phyloP scores from a whole-genome alignment of 495 filamentous ascomycete genomes.

The Neurospora hispaniola region DNA sequence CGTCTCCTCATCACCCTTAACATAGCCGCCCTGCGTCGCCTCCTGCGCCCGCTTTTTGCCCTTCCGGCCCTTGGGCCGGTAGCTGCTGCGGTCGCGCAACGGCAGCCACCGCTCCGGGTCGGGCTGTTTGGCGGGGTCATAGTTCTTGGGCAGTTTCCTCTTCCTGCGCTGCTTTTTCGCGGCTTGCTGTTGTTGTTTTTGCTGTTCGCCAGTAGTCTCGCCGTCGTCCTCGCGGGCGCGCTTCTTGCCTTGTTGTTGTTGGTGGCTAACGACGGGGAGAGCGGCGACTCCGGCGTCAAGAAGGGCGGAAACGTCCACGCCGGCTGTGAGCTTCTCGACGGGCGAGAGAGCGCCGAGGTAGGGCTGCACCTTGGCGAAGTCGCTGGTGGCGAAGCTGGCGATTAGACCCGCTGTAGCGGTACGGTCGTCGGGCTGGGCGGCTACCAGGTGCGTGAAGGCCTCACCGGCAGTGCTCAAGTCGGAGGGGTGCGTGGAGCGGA shows the following conservation, averaged over 20 bases:
- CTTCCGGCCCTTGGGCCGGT: constrained; percentile 83
- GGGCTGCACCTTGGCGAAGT: constrained; percentile 47
- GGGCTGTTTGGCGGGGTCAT: constrained; percentile 57
- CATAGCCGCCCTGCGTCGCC: constrained; percentile 74
- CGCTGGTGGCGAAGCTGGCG: constrained; percentile 64
- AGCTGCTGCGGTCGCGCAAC: constrained; percentile 75
- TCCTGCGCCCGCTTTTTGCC: constrained; percentile 70
- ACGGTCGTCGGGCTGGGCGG: constrained; percentile 50
- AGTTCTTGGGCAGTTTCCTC: constrained; percentile 71
- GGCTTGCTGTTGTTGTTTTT: constrained; percentile 49
- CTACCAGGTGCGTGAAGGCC: constrained; percentile 59
- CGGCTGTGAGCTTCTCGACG: constrained; percentile 52
- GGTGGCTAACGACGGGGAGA: constrained; percentile 29
- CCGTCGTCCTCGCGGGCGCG: constrained; percentile 26
- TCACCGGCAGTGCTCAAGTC: constrained; percentile 60
- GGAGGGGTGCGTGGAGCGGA: constrained; percentile 56
- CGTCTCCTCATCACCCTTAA: constrained; percentile 51
- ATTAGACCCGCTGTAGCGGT: constrained; percentile 69
- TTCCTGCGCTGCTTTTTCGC: constrained; percentile 56
- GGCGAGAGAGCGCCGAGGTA: constrained; percentile 55
- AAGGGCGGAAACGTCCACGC: constrained; percentile 57
- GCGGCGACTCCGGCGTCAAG: constrained; percentile 67
- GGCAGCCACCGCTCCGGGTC: constrained; percentile 93
- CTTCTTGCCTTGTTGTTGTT: constrained; percentile 16
- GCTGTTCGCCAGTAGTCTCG: constrained; percentile 27